Evolutionary conservation across 2,329 filamentous ascomycete species (phyloP).

Genomic region (Colletotrichum falcatum): DNA sequence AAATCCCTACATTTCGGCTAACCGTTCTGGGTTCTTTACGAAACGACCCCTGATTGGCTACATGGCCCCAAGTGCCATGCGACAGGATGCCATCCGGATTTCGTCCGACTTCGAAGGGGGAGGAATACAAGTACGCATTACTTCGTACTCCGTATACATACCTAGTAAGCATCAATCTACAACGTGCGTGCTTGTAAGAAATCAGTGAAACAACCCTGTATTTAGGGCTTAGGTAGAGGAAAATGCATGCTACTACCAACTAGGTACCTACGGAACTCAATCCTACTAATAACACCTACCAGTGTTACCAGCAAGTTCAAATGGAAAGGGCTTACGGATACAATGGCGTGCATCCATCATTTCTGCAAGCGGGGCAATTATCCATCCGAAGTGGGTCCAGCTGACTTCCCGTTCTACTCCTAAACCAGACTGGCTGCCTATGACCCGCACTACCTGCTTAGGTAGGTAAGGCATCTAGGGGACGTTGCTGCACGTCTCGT

Average conservation of each 20-base stretch:
- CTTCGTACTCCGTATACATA: too few relatives aligned
- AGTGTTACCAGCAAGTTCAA: slow-evolving; percentile 8
- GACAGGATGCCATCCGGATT: background rate
- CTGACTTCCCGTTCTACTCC: slow-evolving; percentile 25
- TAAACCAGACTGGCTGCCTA: background rate
- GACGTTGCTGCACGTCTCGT: slow-evolving; percentile 22
- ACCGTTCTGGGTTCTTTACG: slow-evolving; percentile 7
- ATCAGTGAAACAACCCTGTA: background rate
- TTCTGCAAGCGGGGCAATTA: slow-evolving; percentile 22
- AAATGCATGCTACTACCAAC: background rate
- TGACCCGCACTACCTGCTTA: too few relatives aligned
- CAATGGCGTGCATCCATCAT: too few relatives aligned
- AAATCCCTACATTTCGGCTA: background rate
- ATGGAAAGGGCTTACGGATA: too few relatives aligned
- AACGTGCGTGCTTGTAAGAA: background rate
- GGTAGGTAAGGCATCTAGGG: too few relatives aligned
- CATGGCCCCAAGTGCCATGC: background rate
- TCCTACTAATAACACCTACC: too few relatives aligned
- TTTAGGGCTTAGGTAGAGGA: too few relatives aligned
- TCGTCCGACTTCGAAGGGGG: too few relatives aligned
- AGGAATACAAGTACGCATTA: too few relatives aligned
- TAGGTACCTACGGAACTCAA: too few relatives aligned
- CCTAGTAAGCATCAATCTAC: background rate
- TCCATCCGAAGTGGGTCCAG: slow-evolving; percentile 30
- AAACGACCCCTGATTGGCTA: background rate